These are phyloP conservation scores for Huntiella decipiens DNA, from an alignment of 2,329 filamentous ascomycete species.

Conservation along the genomic window DNA sequence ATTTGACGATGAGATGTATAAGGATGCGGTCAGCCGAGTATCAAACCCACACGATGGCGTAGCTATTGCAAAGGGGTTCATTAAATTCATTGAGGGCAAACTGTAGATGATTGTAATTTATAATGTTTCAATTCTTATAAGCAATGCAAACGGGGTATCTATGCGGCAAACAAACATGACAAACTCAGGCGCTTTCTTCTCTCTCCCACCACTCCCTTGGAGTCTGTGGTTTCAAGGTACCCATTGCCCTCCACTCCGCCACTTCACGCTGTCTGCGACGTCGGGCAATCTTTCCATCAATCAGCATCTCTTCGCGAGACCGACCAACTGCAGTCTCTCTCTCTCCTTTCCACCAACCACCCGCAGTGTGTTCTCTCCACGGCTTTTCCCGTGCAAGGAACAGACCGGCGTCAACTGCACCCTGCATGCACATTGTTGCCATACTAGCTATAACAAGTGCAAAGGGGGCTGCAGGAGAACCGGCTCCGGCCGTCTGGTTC, in stretches of 20 bases:
- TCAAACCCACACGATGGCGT: conserved; percentile 59
- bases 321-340: conserved; percentile 20
- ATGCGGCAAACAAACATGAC: conserved; percentile 1
- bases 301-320: conserved; percentile 32
- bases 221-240: not conserved
- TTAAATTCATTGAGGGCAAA: conserved; percentile 51
- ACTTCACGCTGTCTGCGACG: conserved; percentile 29
- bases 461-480: conserved; percentile 23
- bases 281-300: conserved; percentile 30
- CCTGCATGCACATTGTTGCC: conserved; percentile 44
- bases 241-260: conserved; percentile 15
- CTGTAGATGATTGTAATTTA: conserved; percentile 13
- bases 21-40: conserved; percentile 49
- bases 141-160: conserved; percentile 2
- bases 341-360: conserved; percentile 12
- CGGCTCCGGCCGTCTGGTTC: conserved; percentile 12
- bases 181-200: conserved; percentile 6
- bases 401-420: conserved; percentile 46
- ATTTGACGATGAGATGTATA: conserved; percentile 46
- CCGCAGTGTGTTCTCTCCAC: conserved; percentile 19
- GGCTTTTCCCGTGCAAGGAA: conserved; percentile 54
- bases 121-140: conserved; percentile 4
- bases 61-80: conserved; percentile 51
- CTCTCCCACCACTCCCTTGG: conserved; percentile 22
- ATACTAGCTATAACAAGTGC: conserved; percentile 34